Evolutionary conservation across 2,329 filamentous ascomycete species (phyloP).

Genomic region (Alternaria atra): DNA sequence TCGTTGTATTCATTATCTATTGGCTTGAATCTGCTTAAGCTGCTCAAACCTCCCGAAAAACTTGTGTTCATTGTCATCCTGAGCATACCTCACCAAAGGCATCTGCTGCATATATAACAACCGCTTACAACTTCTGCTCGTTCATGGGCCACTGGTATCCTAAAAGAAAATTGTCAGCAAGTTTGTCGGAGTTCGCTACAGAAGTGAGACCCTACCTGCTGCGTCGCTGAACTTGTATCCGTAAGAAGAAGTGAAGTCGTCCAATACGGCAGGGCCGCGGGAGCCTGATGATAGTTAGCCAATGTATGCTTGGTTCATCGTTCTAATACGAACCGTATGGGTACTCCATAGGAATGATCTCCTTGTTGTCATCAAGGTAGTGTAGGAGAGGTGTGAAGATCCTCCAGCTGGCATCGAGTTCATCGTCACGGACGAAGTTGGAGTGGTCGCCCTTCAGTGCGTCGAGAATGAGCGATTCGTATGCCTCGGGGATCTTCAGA

Average conservation of each 20-base stretch:
- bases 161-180: slow-evolving; percentile 30
- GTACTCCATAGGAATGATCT: slow-evolving; percentile 99
- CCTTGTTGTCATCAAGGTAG: slow-evolving; percentile 99
- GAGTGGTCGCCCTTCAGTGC: slow-evolving; percentile 99
- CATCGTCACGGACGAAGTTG: slow-evolving; percentile 76
- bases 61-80: slow-evolving; percentile 19
- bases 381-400: slow-evolving; percentile 97
- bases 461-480: slow-evolving; percentile 96
- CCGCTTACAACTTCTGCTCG: slow-evolving; percentile 47
- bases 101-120: slow-evolving; percentile 23
- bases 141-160: slow-evolving; percentile 54
- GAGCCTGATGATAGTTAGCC: slow-evolving; percentile 71
- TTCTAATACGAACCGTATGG: slow-evolving; percentile 80
- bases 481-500: slow-evolving; percentile 98
- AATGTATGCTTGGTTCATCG: not conserved
- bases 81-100: slow-evolving; percentile 23
- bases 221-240: slow-evolving; percentile 99
- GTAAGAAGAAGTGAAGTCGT: slow-evolving; percentile 97
- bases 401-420: slow-evolving; percentile 97
- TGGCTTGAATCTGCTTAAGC: slow-evolving; percentile 8
- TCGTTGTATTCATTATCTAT: slow-evolving; percentile 32
- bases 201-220: slow-evolving; percentile 64
- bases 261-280: slow-evolving; percentile 91
- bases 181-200: slow-evolving; percentile 10
- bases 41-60: slow-evolving; percentile 16